Evolutionary conservation across 352 stramenopile species (phyloP).

Genomic region (Vaucheria bursata): DNA sequence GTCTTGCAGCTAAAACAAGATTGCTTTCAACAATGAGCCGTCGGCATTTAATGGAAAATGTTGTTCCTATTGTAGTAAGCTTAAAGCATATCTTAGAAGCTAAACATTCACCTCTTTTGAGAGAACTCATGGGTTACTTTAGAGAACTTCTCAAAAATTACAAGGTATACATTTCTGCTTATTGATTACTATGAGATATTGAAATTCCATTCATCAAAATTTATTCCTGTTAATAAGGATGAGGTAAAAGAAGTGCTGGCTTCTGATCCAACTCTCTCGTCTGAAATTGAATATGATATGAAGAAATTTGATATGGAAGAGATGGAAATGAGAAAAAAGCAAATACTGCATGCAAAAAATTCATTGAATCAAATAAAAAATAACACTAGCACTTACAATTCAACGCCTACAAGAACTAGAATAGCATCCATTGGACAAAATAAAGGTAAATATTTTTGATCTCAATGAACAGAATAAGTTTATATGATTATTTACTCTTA

Average conservation of each 20-base stretch:
- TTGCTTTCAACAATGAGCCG: constrained; percentile 87
- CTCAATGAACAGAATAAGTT: no score
- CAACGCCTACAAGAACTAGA: no score
- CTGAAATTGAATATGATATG: constrained; percentile 91
- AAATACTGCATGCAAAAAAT: no score
- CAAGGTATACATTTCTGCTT: constrained; percentile 9
- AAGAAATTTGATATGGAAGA: constrained; percentile 42
- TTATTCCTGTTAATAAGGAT: constrained; percentile 21
- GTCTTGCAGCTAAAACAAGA: constrained; percentile 78
- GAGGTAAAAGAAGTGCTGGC: constrained; percentile 77
- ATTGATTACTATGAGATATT: no score
- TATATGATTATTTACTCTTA: no score
- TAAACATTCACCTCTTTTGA: constrained; percentile 80
- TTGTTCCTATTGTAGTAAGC: constrained; percentile 88
- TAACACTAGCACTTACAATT: no score
- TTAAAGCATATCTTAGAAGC: constrained; percentile 86
- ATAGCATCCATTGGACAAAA: no score
- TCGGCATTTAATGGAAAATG: constrained; percentile 92
- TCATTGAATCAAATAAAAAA: no score
- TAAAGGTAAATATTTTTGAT: no score
- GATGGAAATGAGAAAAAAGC: constrained; percentile 16
- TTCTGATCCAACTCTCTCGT: constrained; percentile 78
- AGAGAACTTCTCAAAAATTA: constrained; percentile 83
- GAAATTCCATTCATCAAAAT: no score
- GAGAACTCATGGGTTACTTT: constrained; percentile 85